Percentiles rank a stretch among this genome's conserved stretches.
phyloP scores from a whole-genome alignment of 257 asterid genomes.

The Forsythia suspensa region DNA sequence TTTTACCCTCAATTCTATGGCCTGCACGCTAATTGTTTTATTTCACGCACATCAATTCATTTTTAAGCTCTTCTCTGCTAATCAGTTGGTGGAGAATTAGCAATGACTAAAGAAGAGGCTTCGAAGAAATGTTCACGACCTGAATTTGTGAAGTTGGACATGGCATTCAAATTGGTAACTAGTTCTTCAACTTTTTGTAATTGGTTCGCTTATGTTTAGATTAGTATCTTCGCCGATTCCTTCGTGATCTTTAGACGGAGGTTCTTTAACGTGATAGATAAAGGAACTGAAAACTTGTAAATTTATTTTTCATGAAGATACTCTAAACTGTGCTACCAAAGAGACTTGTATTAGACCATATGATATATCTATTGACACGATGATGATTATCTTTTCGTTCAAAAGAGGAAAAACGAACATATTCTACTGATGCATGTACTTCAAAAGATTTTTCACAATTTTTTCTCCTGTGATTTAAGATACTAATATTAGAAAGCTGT shows the following conservation, averaged over 20 bases:
- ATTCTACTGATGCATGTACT: neutral
- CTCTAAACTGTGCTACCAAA: neutral
- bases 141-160: constrained; percentile 42
- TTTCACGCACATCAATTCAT: neutral
- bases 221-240: neutral
- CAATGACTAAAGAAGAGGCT: constrained; percentile 32
- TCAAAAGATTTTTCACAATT: neutral
- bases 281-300: neutral
- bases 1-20: no score
- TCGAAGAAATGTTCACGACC: constrained; percentile 46
- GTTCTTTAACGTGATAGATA: neutral
- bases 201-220: neutral
- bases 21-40: no score
- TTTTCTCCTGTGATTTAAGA: neutral
- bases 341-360: neutral
- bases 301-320: neutral
- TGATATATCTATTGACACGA: neutral
- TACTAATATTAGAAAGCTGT: constrained; percentile 1
- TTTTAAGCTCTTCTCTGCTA: neutral
- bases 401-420: neutral
- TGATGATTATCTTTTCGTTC: neutral
- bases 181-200: neutral
- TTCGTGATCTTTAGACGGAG: neutral
- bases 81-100: constrained; percentile 43
- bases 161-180: constrained; percentile 48